Evolutionary conservation across 2,329 filamentous ascomycete genomes (phyloP).

Genomic region (Xylaria sp.): DNA sequence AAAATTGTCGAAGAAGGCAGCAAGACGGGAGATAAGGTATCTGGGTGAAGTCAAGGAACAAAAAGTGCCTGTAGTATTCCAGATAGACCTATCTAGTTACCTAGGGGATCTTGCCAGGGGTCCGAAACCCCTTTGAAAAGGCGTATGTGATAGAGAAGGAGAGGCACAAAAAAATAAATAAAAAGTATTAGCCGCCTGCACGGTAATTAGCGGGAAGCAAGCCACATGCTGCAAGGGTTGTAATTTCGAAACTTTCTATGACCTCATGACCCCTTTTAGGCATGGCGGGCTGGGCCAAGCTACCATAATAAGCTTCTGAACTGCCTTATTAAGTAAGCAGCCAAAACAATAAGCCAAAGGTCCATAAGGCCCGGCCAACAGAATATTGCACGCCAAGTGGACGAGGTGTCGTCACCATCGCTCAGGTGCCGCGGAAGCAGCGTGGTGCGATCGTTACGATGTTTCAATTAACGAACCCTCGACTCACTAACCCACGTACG

Average conservation of each 20-base stretch:
- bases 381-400: slow-evolving; percentile 15
- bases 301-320: not conserved
- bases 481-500: not conserved
- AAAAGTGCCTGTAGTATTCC: not conserved
- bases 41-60: not conserved
- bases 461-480: slow-evolving; percentile 31
- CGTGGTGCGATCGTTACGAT: slow-evolving; percentile 16
- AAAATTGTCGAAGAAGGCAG: not conserved
- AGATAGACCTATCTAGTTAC: not conserved
- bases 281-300: not conserved
- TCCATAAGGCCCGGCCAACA: not conserved
- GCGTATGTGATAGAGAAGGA: too few species aligned
- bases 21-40: not conserved
- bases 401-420: slow-evolving; percentile 21
- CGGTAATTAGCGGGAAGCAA: slow-evolving; percentile 24
- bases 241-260: slow-evolving; percentile 22
- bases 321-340: not conserved
- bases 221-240: slow-evolving; percentile 23
- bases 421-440: slow-evolving; percentile 8
- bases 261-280: slow-evolving; percentile 31
- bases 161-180: not conserved
- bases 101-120: slow-evolving; percentile 10
- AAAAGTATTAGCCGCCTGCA: not conserved
- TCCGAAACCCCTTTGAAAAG: not conserved
- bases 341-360: not conserved